A percentile compares a stretch with the other conserved stretches of the same genome.
These are phyloP conservation scores for Sarocladium strictum DNA, from an alignment of 2,329 filamentous ascomycete species.

Conservation along the genomic window DNA sequence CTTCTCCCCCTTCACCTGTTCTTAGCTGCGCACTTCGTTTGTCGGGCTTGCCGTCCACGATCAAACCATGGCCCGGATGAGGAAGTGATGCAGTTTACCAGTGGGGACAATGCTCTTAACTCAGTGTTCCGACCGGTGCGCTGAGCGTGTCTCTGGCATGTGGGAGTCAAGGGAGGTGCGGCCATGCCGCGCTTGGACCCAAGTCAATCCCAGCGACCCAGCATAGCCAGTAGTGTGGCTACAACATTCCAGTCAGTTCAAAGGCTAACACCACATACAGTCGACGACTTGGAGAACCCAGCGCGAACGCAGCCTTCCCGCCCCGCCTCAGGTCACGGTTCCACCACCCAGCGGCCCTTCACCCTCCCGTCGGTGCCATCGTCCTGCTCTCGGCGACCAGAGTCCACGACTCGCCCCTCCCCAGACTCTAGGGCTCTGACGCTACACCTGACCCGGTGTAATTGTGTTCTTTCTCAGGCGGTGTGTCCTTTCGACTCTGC, in stretches of 20 bases:
- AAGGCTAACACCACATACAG: conserved; percentile 3
- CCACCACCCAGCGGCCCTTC: conserved; percentile 9
- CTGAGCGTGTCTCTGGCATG: conserved; percentile 3
- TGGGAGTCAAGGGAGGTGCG: conserved; percentile 7
- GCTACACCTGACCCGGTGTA: conserved; percentile 8
- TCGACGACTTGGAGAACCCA: background rate
- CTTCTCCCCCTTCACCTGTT: no score
- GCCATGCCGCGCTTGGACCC: conserved; percentile 6
- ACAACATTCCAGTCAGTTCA: conserved; percentile 8
- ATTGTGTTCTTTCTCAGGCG: background rate
- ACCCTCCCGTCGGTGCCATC: conserved; percentile 8
- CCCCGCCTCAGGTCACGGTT: conserved; percentile 6
- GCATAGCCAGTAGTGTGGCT: conserved; percentile 7
- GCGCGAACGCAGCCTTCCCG: conserved; percentile 8
- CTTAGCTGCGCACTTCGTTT: no score
- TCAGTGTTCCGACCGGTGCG: background rate
- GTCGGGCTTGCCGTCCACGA: background rate
- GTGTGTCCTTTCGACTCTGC: conserved; percentile 9
- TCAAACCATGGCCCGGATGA: background rate
- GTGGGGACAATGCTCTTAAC: no score
- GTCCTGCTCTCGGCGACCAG: conserved; percentile 2
- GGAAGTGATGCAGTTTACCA: background rate
- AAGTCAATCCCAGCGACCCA: background rate
- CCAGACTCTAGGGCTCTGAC: conserved; percentile 5
- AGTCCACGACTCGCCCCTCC: background rate